phyloP scores from a whole-genome alignment of 2,329 filamentous ascomycete genomes.

The Calonectria pauciramosa region DNA sequence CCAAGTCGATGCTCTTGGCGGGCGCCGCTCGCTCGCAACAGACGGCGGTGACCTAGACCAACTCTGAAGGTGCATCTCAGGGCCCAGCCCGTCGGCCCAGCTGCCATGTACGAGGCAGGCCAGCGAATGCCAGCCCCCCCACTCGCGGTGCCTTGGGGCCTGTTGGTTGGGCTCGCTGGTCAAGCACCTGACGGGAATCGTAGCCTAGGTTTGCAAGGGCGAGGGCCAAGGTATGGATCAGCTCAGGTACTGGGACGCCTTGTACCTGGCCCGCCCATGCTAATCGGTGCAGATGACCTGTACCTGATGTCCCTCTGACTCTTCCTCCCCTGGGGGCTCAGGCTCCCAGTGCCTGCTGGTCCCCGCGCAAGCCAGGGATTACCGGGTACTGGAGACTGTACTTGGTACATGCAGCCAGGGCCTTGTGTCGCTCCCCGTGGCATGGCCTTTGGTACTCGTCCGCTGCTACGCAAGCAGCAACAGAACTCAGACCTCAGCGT shows the following conservation, averaged over 20 bases:
- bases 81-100: slow-evolving; percentile 2
- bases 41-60: slow-evolving; percentile 8
- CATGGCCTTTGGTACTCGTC: slow-evolving; percentile 13
- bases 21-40: neutral
- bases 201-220: slow-evolving; percentile 39
- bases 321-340: slow-evolving; percentile 23
- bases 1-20: slow-evolving; percentile 24
- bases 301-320: slow-evolving; percentile 51
- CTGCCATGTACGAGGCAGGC: neutral
- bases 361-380: slow-evolving; percentile 11
- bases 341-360: slow-evolving; percentile 1
- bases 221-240: slow-evolving; percentile 41
- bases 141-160: slow-evolving; percentile 12
- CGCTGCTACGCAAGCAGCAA: slow-evolving; percentile 27
- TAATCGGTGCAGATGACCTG: slow-evolving; percentile 54
- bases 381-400: neutral
- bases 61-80: slow-evolving; percentile 4
- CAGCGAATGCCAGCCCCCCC: slow-evolving; percentile 5
- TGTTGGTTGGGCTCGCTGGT: slow-evolving; percentile 29
- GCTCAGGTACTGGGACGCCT: slow-evolving; percentile 47
- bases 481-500: slow-evolving; percentile 7
- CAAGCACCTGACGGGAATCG: slow-evolving; percentile 36
- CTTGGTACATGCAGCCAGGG: neutral
- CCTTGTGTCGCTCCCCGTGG: slow-evolving; percentile 5
- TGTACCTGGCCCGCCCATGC: slow-evolving; percentile 52